Conservation (phyloP, 805 yeast genomes). For the Maudiozyma barnettii region DNA sequence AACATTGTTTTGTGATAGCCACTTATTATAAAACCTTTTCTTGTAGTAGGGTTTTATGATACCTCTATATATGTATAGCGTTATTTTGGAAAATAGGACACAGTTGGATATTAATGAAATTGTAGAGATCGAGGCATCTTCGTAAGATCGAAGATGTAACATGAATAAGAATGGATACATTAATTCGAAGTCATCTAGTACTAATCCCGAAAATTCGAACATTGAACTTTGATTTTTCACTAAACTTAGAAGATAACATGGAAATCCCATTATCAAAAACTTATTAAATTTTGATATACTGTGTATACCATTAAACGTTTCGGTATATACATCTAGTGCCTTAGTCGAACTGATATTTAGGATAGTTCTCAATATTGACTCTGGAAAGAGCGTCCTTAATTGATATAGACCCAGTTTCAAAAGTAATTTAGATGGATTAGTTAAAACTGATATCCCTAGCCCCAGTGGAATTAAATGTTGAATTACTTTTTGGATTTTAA, state of each 20-base stretch:
- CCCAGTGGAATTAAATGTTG: conserved; percentile 3
- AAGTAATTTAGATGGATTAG: conserved; percentile 14
- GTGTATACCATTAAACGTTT: conserved; percentile 14
- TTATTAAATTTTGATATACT: conserved; percentile 14
- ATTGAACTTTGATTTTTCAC: background rate
- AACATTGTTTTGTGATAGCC: background rate
- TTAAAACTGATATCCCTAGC: background rate
- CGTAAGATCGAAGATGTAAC: conserved; percentile 6
- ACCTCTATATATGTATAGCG: background rate
- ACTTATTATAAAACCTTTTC: background rate
- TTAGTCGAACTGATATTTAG: conserved; percentile 21
- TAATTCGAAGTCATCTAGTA: conserved; percentile 10
- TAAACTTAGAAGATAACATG: conserved; percentile 10
- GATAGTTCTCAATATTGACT: conserved; percentile 14
- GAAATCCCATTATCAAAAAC: conserved; percentile 16
- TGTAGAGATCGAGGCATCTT: background rate
- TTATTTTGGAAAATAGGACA: background rate
- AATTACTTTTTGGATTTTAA: conserved; percentile 2
- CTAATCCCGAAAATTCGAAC: background rate
- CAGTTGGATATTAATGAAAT: conserved; percentile 1
- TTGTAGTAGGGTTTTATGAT: background rate
- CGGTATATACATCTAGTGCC: conserved; percentile 21
- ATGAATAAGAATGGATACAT: conserved; percentile 12
- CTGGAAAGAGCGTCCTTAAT: conserved; percentile 22
- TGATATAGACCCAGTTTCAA: conserved; percentile 22